Evolutionary conservation across 2,329 filamentous ascomycete genomes (phyloP), one percentile per base, ranked within the genome.

Genomic region (Xylariaceae sp.): DNA sequence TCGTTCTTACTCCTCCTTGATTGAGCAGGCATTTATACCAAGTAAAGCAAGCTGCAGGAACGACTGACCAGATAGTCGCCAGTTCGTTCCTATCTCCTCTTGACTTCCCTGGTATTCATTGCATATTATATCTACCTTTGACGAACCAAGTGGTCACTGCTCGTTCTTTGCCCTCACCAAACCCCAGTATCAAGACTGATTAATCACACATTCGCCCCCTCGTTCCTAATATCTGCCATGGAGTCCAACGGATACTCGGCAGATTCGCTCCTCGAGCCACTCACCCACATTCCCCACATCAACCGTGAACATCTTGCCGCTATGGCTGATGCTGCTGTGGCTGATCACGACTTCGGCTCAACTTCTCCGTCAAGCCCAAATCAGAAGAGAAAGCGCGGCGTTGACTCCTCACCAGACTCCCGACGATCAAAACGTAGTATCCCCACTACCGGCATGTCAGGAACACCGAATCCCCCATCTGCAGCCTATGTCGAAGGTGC

Each of bases 331-430:
- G 57, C 70, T 25, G 63, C 73, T 42, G 60, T 64, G 21, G 60
- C 67, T 22, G 74, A 78, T 40, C 64, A 71, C 42, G 74, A 76
- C 46, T 67, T 76, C 43, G 66, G 69, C 36, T 65, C 54, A 49
- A 68, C 57, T 53, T 65, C 43, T 58, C 65, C 54, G 68, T 71
- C 57, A 19, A 65, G 62, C 44, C 75, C 76, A 10, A 65, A 66
- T 14, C 71, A 75, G 58, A 82, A 81, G 66, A 69, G 77, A 48
- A 81, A 81, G 67, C 75, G 77, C 42, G 68, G 71, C 45, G 56
- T 58, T 12, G 74, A 75, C 44, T 68, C 70, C 7, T 64, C 62
- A 2, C 78, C 76, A 6, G 73, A 72, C 41, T 63, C 69, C 4
- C 68, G 74, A 34, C 72, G 76, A 17, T 65, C 67, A 33, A 82